Conservation (phyloP, 2,329 filamentous ascomycete species). For the Coniochaeta prunicola region DNA sequence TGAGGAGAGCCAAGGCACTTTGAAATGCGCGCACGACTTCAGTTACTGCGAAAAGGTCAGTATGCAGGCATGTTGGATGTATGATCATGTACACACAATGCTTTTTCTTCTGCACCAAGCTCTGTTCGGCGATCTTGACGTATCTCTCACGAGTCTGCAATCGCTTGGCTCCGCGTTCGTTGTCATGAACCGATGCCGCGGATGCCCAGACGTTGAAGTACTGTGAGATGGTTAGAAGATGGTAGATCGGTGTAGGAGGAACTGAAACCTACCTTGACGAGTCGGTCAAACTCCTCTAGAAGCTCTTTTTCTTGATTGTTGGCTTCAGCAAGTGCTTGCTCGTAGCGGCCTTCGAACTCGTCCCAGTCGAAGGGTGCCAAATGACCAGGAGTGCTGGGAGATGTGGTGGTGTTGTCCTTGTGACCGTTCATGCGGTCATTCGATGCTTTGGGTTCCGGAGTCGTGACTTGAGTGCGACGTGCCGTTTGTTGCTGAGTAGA, state of each 20-base stretch:
- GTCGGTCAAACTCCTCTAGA: conserved; percentile 56
- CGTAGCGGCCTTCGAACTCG: conserved; percentile 64
- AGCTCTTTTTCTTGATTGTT: conserved; percentile 58
- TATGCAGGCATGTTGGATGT: background rate
- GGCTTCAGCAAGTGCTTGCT: conserved; percentile 55
- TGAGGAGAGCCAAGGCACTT: conserved; percentile 50
- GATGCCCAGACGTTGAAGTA: conserved; percentile 76
- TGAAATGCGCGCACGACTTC: conserved; percentile 58
- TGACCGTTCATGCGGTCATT: conserved; percentile 16
- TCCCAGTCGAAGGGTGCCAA: conserved; percentile 66
- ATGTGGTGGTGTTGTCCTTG: conserved; percentile 13
- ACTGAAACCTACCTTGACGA: conserved; percentile 51
- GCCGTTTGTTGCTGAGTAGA: background rate
- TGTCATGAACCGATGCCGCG: conserved; percentile 64
- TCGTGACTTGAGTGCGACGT: conserved; percentile 11
- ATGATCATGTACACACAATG: conserved; percentile 57
- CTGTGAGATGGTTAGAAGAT: conserved; percentile 31
- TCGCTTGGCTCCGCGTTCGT: conserved; percentile 68
- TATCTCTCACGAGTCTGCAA: conserved; percentile 72
- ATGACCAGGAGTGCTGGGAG: conserved; percentile 43
- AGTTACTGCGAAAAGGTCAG: conserved; percentile 28
- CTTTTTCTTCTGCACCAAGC: conserved; percentile 64
- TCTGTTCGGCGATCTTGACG: conserved; percentile 67
- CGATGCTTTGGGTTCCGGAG: conserved; percentile 17
- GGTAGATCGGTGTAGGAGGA: conserved; percentile 5